Evolutionary conservation across 2,329 filamentous ascomycete genomes (phyloP).

Genomic region (Macrophomina tecta): DNA sequence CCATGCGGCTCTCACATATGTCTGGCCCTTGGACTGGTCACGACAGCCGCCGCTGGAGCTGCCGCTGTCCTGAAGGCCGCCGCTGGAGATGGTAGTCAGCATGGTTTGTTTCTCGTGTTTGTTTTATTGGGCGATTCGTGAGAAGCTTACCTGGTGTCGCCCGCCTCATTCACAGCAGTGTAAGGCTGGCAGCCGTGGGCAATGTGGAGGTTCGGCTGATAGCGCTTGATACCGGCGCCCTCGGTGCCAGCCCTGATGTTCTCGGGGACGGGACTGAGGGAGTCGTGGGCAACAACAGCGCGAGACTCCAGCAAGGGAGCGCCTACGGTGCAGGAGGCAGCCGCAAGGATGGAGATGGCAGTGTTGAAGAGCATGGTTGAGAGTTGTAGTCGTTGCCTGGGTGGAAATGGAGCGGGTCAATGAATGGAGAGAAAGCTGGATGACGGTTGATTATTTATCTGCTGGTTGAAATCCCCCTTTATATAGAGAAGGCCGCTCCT

Average conservation of each 20-base stretch:
- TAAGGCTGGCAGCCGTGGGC: conserved; percentile 35
- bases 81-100: conserved; percentile 33
- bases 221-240: conserved; percentile 30
- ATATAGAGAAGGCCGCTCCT: neutral
- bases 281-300: neutral
- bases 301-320: neutral
- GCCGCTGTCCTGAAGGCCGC: conserved; percentile 44
- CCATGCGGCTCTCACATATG: conserved; percentile 45
- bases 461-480: neutral
- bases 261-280: conserved; percentile 46
- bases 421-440: too few species aligned
- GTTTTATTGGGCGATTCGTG: neutral
- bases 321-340: neutral
- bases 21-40: conserved; percentile 44
- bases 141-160: conserved; percentile 26
- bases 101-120: neutral
- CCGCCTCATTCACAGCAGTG: conserved; percentile 32
- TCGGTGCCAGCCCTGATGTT: conserved; percentile 50
- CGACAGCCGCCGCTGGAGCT: conserved; percentile 41
- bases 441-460: neutral
- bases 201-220: conserved; percentile 35
- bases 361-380: neutral
- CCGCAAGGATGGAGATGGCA: neutral
- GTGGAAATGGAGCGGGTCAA: neutral
- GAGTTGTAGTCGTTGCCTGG: neutral